Evolutionary conservation across 352 stramenopile species (phyloP).

Genomic region (Phytophthora ohioensis): DNA sequence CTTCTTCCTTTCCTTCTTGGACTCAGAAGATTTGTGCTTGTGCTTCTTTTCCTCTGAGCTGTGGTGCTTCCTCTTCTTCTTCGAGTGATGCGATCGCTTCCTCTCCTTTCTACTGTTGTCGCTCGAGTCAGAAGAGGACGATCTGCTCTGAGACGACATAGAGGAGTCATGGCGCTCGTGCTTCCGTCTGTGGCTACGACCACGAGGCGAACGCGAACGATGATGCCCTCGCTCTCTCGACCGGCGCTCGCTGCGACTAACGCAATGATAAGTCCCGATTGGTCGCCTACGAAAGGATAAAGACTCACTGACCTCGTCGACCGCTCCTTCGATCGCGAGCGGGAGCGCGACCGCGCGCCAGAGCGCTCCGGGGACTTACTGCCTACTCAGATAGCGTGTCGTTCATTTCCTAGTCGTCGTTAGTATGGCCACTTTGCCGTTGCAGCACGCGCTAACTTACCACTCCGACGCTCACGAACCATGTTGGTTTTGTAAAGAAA

Average conservation of each 20-base stretch:
- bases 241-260: conserved; percentile 3
- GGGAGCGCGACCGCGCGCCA: conserved; percentile 29
- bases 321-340: conserved; percentile 35
- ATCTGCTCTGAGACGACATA: conserved; percentile 33
- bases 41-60: conserved; percentile 44
- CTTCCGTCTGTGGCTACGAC: conserved; percentile 28
- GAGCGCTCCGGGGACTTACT: conserved; percentile 31
- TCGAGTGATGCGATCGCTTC: conserved; percentile 34
- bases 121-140: conserved; percentile 34
- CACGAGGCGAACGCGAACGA: conserved; percentile 26
- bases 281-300: not conserved
- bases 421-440: conserved; percentile 16
- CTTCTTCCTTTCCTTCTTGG: conserved; percentile 49
- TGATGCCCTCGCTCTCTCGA: conserved; percentile 24
- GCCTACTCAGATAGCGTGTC: conserved; percentile 31
- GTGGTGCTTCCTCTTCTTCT: conserved; percentile 52
- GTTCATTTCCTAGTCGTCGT: conserved; percentile 38
- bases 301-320: conserved; percentile 17
- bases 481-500: conserved; percentile 6
- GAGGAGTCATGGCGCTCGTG: conserved; percentile 30
- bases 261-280: conserved; percentile 2
- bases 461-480: conserved; percentile 19
- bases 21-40: conserved; percentile 44
- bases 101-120: conserved; percentile 33
- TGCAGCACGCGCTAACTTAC: conserved; percentile 22